Percentiles rank a stretch among this genome's conserved stretches.
These are phyloP conservation scores for Moricandia moricandioides DNA, from an alignment of 345 rosid genomes.

Conservation along the genomic window DNA sequence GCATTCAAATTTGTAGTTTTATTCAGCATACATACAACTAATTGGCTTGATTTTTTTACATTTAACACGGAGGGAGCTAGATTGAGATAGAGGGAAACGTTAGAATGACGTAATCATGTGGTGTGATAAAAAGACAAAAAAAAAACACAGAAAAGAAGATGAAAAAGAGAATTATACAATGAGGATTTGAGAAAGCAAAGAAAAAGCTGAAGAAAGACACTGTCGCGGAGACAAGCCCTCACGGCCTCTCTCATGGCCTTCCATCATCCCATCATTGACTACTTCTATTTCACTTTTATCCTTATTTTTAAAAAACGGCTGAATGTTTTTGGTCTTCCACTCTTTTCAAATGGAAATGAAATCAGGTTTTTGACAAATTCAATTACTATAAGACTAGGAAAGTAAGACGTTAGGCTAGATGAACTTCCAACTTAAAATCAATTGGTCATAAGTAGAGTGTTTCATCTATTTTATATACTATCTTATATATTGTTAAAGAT, in stretches of 20 bases:
- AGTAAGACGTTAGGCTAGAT: no score
- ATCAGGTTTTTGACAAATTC: not conserved
- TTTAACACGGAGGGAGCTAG: not conserved
- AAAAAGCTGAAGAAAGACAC: slow-evolving; percentile 20
- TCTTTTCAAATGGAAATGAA: not conserved
- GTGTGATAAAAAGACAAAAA: slow-evolving; percentile 9
- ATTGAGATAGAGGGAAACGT: slow-evolving; percentile 13
- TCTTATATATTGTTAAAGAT: no score
- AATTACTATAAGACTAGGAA: not conserved
- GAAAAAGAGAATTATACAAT: slow-evolving; percentile 14
- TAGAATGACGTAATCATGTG: slow-evolving; percentile 26
- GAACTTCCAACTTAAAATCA: no score
- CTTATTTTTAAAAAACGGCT: no score
- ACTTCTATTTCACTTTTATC: not conserved
- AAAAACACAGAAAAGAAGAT: slow-evolving; percentile 2
- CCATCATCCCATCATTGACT: slow-evolving; percentile 27
- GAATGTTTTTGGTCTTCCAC: not conserved
- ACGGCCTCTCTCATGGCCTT: slow-evolving; percentile 37
- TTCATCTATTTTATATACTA: no score
- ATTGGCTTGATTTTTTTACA: no score
- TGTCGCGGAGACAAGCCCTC: slow-evolving; percentile 38
- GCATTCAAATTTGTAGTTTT: no score
- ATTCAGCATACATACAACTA: no score
- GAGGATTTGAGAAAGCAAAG: slow-evolving; percentile 11
- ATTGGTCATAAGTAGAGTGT: no score